Evolutionary conservation across 1,284 basidiomycete genomes (phyloP).

Genomic region (Sphagnurus paluster): DNA sequence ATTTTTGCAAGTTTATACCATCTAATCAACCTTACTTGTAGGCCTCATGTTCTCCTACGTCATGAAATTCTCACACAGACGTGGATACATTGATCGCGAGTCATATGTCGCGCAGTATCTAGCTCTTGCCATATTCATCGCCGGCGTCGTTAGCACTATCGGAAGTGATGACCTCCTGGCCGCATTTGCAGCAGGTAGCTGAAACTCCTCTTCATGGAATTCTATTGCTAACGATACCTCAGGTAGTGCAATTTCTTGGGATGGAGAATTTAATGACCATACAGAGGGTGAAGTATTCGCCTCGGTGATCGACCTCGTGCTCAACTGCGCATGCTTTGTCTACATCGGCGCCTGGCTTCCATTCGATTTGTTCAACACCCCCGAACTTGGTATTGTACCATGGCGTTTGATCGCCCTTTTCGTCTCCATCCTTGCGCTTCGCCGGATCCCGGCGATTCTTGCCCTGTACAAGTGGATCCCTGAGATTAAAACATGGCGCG

Average conservation of each 20-base stretch:
- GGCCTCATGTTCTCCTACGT: slow-evolving; percentile 75
- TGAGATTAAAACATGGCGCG: slow-evolving; percentile 77
- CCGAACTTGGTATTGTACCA: slow-evolving; percentile 65
- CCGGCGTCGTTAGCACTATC: slow-evolving; percentile 75
- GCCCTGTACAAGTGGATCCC: slow-evolving; percentile 81
- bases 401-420: slow-evolving; percentile 76
- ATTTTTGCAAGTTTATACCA: background rate
- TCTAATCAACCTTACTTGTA: slow-evolving; percentile 22
- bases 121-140: slow-evolving; percentile 78
- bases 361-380: slow-evolving; percentile 66
- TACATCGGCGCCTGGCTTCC: slow-evolving; percentile 92
- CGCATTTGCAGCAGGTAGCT: slow-evolving; percentile 85
- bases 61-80: slow-evolving; percentile 79
- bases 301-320: slow-evolving; percentile 82
- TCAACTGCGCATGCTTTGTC: slow-evolving; percentile 87
- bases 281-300: slow-evolving; percentile 87
- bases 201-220: background rate
- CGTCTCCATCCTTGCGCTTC: slow-evolving; percentile 64
- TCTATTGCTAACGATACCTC: slow-evolving; percentile 1
- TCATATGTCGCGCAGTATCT: slow-evolving; percentile 92
- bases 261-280: slow-evolving; percentile 86
- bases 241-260: slow-evolving; percentile 92
- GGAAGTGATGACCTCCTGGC: slow-evolving; percentile 88
- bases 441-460: slow-evolving; percentile 77
- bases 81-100: slow-evolving; percentile 85